A percentile compares a stretch with the other conserved stretches of the same genome.
Conservation (phyloP, 352 stramenopile genomes). For the Phytophthora sp. region DNA sequence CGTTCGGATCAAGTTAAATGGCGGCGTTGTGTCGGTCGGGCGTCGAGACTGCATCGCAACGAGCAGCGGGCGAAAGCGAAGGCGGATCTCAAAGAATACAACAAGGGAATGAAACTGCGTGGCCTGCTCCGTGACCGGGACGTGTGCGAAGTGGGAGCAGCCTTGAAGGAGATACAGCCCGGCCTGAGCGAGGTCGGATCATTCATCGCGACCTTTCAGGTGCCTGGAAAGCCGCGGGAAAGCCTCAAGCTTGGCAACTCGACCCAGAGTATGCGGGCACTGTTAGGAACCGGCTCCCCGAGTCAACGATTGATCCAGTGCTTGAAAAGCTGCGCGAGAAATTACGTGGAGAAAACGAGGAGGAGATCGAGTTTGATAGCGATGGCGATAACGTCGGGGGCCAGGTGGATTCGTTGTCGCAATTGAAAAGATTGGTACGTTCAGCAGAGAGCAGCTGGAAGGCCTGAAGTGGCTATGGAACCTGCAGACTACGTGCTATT, state of each 20-base stretch:
- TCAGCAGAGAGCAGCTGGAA: constrained; percentile 1
- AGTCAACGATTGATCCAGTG: neutral
- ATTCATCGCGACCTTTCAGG: neutral
- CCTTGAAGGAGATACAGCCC: neutral
- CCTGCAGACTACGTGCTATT: constrained; percentile 1
- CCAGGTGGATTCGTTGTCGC: neutral
- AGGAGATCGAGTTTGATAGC: neutral
- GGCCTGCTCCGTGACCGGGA: neutral
- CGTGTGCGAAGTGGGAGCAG: neutral
- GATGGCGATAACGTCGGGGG: neutral
- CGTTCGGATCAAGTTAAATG: neutral
- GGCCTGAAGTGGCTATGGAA: constrained; percentile 23
- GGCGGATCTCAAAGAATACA: constrained; percentile 9
- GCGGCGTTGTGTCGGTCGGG: neutral
- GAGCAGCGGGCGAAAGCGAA: constrained; percentile 6
- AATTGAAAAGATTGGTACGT: constrained; percentile 14
- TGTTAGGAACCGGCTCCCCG: constrained; percentile 3
- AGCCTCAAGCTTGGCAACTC: neutral
- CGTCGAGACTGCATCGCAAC: neutral
- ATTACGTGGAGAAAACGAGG: neutral
- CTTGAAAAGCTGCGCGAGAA: neutral
- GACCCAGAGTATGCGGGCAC: neutral
- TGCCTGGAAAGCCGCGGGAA: neutral
- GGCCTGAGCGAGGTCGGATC: neutral
- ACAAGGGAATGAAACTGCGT: neutral